Conservation (phyloP, 1,284 basidiomycete genomes). For the Filobasidium uniguttulatum region DNA sequence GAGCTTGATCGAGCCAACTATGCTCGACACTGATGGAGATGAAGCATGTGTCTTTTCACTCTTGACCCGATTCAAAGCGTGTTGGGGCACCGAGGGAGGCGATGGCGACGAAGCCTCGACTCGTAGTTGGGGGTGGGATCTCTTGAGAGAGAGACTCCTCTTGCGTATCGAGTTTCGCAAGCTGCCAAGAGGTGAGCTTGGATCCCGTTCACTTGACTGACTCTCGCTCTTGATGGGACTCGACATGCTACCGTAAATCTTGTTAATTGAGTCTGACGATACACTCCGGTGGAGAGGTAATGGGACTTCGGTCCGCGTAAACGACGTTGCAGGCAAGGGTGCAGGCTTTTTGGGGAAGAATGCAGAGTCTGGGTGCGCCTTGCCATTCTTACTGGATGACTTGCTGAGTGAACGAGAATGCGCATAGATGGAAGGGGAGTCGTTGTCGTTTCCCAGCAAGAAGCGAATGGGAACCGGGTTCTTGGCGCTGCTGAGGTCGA, state of each 20-base stretch:
- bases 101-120: not conserved
- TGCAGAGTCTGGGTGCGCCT: not conserved
- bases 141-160: not conserved
- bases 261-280: not conserved
- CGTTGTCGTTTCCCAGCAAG: not conserved
- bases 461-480: constrained; percentile 5
- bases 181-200: not conserved
- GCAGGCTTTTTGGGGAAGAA: not conserved
- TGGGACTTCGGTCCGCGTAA: constrained; percentile 4
- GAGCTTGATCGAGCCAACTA: too few species aligned
- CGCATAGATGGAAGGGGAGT: not conserved
- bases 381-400: not conserved
- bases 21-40: not conserved
- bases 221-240: not conserved
- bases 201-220: not conserved
- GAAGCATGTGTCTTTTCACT: not conserved
- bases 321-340: not conserved
- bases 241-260: not conserved
- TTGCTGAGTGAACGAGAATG: not conserved
- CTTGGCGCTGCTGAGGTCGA: not conserved
- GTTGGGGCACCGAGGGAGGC: not conserved
- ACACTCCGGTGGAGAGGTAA: constrained; percentile 3
- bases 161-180: not conserved
- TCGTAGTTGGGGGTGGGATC: not conserved
- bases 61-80: not conserved